Percentiles rank a stretch among this genome's conserved stretches.
These are phyloP conservation scores for Saposhnikovia divaricata DNA, from an alignment of 129 eudicot genomes.

Conservation along the genomic window DNA sequence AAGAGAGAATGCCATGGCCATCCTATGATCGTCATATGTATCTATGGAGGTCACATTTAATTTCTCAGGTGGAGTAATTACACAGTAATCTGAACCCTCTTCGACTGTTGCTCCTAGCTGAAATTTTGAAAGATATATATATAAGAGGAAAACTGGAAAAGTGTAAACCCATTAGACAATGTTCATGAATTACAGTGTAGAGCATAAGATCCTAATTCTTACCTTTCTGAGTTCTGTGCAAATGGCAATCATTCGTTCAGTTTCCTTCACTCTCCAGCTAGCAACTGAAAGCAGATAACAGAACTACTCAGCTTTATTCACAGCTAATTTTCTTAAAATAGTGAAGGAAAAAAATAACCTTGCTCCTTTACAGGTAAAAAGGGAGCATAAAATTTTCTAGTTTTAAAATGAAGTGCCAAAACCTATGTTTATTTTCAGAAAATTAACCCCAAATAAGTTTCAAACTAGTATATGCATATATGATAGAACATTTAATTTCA, in stretches of 20 bases:
- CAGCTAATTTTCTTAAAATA: background rate
- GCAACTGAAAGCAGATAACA: conserved; percentile 52
- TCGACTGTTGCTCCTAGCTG: conserved; percentile 96
- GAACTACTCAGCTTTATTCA: background rate
- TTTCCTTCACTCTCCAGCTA: conserved; percentile 99
- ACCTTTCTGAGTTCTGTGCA: conserved; percentile 97
- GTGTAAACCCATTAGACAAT: background rate
- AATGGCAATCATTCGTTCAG: conserved; percentile 97
- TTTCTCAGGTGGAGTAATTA: conserved; percentile 92
- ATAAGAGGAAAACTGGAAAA: background rate
- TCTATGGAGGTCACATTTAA: conserved; percentile 69
- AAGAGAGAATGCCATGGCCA: conserved; percentile 99
- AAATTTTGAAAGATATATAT: background rate
- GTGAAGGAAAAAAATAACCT: background rate
- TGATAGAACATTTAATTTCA: background rate
- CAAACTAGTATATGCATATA: background rate
- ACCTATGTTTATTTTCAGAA: background rate
- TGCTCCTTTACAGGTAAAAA: background rate
- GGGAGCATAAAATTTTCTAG: background rate
- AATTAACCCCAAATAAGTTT: background rate
- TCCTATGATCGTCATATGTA: conserved; percentile 92
- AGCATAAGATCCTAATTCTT: background rate
- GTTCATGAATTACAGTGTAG: background rate
- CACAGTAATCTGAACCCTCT: conserved; percentile 92
- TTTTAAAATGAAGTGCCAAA: background rate